phyloP scores from a whole-genome alignment of 768 basidiomycete genomes.

The Tricholoma saponaceum region DNA sequence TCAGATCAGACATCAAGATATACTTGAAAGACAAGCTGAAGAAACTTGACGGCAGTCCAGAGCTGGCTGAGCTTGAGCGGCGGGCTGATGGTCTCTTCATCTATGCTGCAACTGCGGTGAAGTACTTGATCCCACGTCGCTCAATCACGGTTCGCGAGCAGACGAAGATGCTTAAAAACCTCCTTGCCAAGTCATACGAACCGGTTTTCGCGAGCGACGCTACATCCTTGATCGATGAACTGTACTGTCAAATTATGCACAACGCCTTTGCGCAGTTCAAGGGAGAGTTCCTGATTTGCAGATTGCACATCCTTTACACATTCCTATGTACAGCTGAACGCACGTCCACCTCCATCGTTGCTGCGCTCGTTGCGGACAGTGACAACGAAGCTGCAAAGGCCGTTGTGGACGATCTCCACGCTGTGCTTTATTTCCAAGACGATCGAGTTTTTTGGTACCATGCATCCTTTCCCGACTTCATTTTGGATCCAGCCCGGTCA shows the following conservation, averaged over 20 bases:
- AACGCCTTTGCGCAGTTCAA: not conserved
- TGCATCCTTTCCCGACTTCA: not conserved
- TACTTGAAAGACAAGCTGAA: not conserved
- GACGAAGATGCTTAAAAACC: not conserved
- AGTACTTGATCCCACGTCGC: not conserved
- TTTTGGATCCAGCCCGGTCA: not conserved
- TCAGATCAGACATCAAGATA: not conserved
- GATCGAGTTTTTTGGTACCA: not conserved
- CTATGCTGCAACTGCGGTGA: not conserved
- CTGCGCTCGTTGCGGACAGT: not conserved
- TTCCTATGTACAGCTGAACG: no score
- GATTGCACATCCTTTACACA: not conserved
- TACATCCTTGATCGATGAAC: not conserved
- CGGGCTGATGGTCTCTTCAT: not conserved
- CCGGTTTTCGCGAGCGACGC: not conserved
- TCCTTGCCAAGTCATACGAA: not conserved
- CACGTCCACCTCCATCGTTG: not conserved
- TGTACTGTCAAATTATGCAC: not conserved
- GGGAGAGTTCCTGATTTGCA: not conserved
- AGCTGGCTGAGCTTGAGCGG: not conserved
- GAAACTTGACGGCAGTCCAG: not conserved
- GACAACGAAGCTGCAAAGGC: not conserved
- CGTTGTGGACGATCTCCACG: not conserved
- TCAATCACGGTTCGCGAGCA: not conserved
- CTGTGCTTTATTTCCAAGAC: not conserved